A percentile compares a stretch with the other conserved stretches of the same genome.
These are phyloP conservation scores for Claviceps sp. DNA, from an alignment of 2,329 filamentous ascomycete genomes.

Conservation along the genomic window DNA sequence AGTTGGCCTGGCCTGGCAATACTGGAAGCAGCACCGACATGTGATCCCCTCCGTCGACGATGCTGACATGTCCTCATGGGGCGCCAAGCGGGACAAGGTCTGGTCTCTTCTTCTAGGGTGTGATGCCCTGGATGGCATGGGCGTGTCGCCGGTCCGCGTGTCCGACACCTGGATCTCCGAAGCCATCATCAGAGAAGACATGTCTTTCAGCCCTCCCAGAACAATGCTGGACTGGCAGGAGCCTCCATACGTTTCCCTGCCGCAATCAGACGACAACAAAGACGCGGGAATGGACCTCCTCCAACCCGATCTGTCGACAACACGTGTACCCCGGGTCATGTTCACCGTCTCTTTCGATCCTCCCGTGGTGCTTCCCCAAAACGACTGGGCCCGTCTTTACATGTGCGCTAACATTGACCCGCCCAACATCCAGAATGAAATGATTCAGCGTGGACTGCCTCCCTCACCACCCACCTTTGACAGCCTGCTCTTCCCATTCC, in stretches of 20 bases:
- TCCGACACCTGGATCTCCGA: slow-evolving; percentile 64
- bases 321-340: slow-evolving; percentile 54
- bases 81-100: slow-evolving; percentile 32
- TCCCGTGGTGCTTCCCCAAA: slow-evolving; percentile 55
- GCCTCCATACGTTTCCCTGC: slow-evolving; percentile 50
- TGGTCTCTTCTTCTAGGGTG: slow-evolving; percentile 61
- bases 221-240: slow-evolving; percentile 57
- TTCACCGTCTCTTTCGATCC: slow-evolving; percentile 67
- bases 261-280: slow-evolving; percentile 29
- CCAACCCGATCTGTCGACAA: slow-evolving; percentile 28
- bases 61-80: slow-evolving; percentile 19
- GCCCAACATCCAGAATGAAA: slow-evolving; percentile 21
- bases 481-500: slow-evolving; percentile 41
- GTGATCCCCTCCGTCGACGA: slow-evolving; percentile 24
- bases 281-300: slow-evolving; percentile 40
- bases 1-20: slow-evolving; percentile 60
- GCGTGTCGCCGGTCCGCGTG: slow-evolving; percentile 50
- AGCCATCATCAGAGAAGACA: slow-evolving; percentile 44
- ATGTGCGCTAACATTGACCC: slow-evolving; percentile 37
- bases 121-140: slow-evolving; percentile 30
- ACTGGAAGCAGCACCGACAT: slow-evolving; percentile 56
- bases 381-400: slow-evolving; percentile 49
- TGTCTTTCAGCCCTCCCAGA: slow-evolving; percentile 27
- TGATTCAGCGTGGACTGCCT: slow-evolving; percentile 16
- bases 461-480: slow-evolving; percentile 38